phyloP scores from a whole-genome alignment of 2,329 filamentous ascomycete species.

The Raffaelea ambrosiae region DNA sequence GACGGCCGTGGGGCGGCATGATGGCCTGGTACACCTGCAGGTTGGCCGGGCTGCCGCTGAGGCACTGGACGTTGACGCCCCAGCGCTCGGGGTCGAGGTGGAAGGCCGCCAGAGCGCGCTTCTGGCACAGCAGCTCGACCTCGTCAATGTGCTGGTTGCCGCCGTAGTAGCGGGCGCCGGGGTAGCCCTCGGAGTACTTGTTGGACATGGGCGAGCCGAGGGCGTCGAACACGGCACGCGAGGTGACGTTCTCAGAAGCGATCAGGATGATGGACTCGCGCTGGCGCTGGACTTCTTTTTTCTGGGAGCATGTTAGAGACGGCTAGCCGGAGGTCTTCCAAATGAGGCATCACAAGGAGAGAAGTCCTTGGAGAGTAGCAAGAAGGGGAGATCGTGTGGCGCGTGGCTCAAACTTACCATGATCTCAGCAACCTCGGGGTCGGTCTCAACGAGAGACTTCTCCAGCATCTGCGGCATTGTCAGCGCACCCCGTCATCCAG shows the following conservation, averaged over 20 bases:
- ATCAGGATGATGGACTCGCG: slow-evolving; percentile 98
- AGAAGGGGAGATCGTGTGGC: too few relatives aligned
- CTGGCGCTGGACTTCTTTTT: slow-evolving; percentile 92
- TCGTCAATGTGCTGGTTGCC: slow-evolving; percentile 98
- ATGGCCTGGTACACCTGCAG: slow-evolving; percentile 97
- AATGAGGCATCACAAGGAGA: neutral
- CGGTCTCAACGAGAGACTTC: slow-evolving; percentile 82
- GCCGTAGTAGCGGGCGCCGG: slow-evolving; percentile 96
- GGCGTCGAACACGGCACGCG: slow-evolving; percentile 94
- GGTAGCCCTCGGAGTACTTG: slow-evolving; percentile 99
- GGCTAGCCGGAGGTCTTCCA: neutral
- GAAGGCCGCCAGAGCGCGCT: slow-evolving; percentile 86
- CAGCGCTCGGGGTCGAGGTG: slow-evolving; percentile 78
- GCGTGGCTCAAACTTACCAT: slow-evolving; percentile 58
- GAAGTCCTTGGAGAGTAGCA: neutral
- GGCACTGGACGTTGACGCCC: slow-evolving; percentile 97
- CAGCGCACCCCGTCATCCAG: too few relatives aligned
- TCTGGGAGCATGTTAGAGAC: slow-evolving; percentile 36
- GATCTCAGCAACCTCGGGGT: slow-evolving; percentile 91
- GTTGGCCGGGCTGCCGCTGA: slow-evolving; percentile 91
- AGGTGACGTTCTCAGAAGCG: slow-evolving; percentile 98
- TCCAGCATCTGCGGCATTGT: slow-evolving; percentile 69
- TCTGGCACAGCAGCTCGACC: slow-evolving; percentile 92
- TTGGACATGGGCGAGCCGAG: slow-evolving; percentile 93
- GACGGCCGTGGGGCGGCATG: slow-evolving; percentile 87